Evolutionary conservation across 148 eudicot species (phyloP).

Genomic region (Heliamphora exappendiculata): DNA sequence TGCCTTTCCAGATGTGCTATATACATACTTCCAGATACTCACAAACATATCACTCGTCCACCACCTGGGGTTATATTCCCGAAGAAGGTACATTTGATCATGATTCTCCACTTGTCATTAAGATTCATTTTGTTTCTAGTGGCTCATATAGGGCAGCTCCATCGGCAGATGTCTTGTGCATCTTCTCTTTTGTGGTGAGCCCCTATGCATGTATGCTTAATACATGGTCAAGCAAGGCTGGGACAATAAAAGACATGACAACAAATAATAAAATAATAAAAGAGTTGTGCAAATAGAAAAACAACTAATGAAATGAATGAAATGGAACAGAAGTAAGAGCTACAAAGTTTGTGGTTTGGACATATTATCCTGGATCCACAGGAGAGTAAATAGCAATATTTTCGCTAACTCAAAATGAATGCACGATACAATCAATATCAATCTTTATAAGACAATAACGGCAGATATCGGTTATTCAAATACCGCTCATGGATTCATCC

Average conservation of each 20-base stretch:
- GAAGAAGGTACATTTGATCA: slow-evolving; percentile 44
- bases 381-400: too few species aligned
- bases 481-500: too few species aligned
- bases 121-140: background rate
- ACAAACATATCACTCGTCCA: slow-evolving; percentile 64
- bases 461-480: too few species aligned
- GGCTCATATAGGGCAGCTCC: background rate
- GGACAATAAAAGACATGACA: background rate
- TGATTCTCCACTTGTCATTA: background rate
- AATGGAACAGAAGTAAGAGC: too few species aligned
- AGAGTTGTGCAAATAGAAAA: too few species aligned
- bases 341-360: too few species aligned
- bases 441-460: too few species aligned
- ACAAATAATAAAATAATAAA: background rate
- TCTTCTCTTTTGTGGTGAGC: background rate
- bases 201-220: background rate
- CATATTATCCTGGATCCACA: too few species aligned
- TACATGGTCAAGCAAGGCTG: background rate
- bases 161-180: background rate
- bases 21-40: slow-evolving; percentile 83
- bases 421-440: too few species aligned
- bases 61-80: slow-evolving; percentile 72
- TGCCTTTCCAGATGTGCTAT: slow-evolving; percentile 63
- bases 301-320: too few species aligned
- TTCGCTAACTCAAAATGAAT: too few species aligned